These are phyloP conservation scores for Cyclotella choctawhatcheeana DNA, from an alignment of 108 stramenopile species.

Conservation along the genomic window DNA sequence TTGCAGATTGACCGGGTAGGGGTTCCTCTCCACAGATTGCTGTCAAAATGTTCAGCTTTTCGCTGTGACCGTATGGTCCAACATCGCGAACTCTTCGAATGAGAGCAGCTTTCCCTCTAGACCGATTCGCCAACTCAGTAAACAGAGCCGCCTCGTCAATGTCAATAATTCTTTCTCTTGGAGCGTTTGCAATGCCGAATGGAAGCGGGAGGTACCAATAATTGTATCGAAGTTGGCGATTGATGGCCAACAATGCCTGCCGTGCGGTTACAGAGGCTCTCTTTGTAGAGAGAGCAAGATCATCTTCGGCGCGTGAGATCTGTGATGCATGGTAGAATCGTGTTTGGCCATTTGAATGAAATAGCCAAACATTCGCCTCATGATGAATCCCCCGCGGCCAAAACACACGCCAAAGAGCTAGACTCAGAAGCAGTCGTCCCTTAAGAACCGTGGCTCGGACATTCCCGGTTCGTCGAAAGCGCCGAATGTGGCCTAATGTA, in stretches of 20 bases:
- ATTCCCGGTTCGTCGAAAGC: not conserved
- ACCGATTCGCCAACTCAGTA: not conserved
- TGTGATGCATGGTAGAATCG: conserved; percentile 17
- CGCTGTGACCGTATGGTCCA: not conserved
- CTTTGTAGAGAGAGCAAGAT: conserved; percentile 3
- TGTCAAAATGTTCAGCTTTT: not conserved
- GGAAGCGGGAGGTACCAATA: no score
- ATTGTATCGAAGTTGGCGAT: no score
- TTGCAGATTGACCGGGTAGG: not conserved
- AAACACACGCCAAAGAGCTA: not conserved
- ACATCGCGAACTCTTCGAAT: not conserved
- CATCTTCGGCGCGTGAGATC: conserved; percentile 1
- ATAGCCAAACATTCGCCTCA: conserved; percentile 9
- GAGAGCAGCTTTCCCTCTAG: not conserved
- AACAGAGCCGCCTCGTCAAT: conserved; percentile 7
- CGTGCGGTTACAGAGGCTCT: no score
- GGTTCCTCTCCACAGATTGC: not conserved
- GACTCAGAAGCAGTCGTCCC: not conserved
- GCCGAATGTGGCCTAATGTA: not conserved
- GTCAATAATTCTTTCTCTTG: no score
- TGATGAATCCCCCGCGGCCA: not conserved
- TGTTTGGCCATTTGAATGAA: conserved; percentile 1
- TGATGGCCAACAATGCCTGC: no score
- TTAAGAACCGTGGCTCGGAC: not conserved
- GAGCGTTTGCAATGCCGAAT: no score